Evolutionary conservation across 176 grass and related monocot genomes (phyloP).

Genomic region (Thalia dealbata): DNA sequence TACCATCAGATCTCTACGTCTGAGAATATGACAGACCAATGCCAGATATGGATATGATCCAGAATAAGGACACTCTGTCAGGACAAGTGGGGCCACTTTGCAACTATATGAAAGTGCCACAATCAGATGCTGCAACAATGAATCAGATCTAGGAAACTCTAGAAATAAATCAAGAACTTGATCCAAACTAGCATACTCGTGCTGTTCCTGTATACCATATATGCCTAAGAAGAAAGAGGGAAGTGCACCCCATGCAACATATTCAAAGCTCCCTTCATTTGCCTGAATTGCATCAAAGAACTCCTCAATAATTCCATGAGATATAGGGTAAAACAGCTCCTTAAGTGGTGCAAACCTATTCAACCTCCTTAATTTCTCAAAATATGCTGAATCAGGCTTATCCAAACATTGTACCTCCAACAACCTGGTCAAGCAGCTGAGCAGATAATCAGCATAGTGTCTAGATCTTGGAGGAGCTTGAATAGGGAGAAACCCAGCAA

Average conservation of each 20-base stretch:
- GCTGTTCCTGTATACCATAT: constrained; percentile 50
- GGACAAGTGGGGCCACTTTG: constrained; percentile 64
- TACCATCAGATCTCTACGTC: constrained; percentile 55
- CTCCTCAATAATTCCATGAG: constrained; percentile 51
- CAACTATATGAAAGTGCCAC: constrained; percentile 64
- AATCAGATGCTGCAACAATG: constrained; percentile 58
- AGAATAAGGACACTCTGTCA: constrained; percentile 73
- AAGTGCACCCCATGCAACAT: constrained; percentile 56
- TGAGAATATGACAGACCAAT: constrained; percentile 54
- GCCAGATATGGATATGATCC: constrained; percentile 62
- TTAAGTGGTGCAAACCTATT: constrained; percentile 64
- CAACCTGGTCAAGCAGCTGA: constrained; percentile 53
- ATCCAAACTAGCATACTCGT: constrained; percentile 55
- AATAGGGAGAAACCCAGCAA: constrained; percentile 61
- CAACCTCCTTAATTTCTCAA: constrained; percentile 68
- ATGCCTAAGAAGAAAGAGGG: constrained; percentile 47
- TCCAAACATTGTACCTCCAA: constrained; percentile 60
- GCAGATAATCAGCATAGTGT: constrained; percentile 41
- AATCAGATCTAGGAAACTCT: constrained; percentile 33
- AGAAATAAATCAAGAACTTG: constrained; percentile 64
- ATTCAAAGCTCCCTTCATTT: constrained; percentile 36
- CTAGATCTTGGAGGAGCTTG: constrained; percentile 41
- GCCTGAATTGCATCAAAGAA: constrained; percentile 48
- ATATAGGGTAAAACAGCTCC: constrained; percentile 57
- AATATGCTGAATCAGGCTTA: constrained; percentile 72